phyloP scores from a whole-genome alignment of 306 rosid genomes.

The Carpinus fangiana region DNA sequence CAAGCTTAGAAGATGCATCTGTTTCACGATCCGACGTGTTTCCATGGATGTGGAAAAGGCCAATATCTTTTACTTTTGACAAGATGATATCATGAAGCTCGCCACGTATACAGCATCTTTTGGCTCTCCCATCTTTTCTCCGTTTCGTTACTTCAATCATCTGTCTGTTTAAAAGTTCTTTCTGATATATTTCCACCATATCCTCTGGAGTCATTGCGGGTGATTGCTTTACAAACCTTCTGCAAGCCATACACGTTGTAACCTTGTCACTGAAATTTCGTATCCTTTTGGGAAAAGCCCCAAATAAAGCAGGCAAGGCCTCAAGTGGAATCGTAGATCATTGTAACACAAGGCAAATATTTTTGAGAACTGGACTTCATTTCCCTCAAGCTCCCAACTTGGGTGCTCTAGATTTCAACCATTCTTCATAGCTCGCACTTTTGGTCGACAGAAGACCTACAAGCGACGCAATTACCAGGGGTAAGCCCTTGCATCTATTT shows the following conservation, averaged over 20 bases:
- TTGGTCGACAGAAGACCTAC: no score
- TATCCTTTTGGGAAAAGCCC: background rate
- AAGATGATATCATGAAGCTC: background rate
- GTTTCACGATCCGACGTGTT: background rate
- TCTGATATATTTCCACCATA: background rate
- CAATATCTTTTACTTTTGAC: background rate
- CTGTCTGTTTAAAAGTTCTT: background rate
- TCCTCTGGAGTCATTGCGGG: background rate
- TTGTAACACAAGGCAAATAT: constrained; percentile 19
- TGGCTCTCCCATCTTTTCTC: background rate
- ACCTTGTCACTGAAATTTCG: background rate
- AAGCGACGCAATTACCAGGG: no score
- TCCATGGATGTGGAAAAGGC: background rate
- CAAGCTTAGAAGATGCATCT: background rate
- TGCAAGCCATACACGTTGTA: constrained; percentile 17
- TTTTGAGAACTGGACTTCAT: background rate
- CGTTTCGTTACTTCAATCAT: background rate
- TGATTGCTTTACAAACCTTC: constrained; percentile 8
- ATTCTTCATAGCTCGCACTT: background rate
- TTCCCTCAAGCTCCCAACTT: background rate
- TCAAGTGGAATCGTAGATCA: constrained; percentile 17
- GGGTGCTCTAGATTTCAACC: background rate
- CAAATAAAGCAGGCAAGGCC: constrained; percentile 8
- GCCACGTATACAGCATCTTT: background rate
- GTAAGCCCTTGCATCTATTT: background rate